Percentiles rank a stretch among this genome's conserved stretches.
Evolutionary conservation across 768 basidiomycete species (phyloP).

Genomic region (Rossbeevera mucosa): DNA sequence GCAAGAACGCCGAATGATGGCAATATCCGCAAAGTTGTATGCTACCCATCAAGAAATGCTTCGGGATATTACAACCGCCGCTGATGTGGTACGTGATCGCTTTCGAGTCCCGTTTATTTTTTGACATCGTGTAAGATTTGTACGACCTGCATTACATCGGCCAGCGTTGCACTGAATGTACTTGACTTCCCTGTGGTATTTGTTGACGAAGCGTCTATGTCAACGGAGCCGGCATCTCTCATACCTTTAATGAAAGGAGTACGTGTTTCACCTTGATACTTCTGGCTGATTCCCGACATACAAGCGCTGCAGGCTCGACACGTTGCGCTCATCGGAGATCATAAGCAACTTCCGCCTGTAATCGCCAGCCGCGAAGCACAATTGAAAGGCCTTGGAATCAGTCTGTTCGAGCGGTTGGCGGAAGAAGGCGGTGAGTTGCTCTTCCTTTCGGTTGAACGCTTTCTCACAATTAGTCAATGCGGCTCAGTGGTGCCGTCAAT

Average conservation of each 20-base stretch:
- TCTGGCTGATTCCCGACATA: conserved; percentile 8
- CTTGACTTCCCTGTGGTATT: conserved; percentile 92
- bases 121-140: conserved; percentile 54
- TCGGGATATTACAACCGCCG: conserved; percentile 52
- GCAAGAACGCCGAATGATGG: conserved; percentile 31
- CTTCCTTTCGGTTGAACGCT: not conserved
- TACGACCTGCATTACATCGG: conserved; percentile 83
- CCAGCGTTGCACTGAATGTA: conserved; percentile 56
- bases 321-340: conserved; percentile 90
- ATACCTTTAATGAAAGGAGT: conserved; percentile 95
- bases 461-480: conserved; percentile 8
- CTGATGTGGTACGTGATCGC: conserved; percentile 64
- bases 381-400: conserved; percentile 66
- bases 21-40: conserved; percentile 42
- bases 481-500: conserved; percentile 72
- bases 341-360: conserved; percentile 91
- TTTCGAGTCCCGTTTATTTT: not conserved
- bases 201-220: conserved; percentile 94
- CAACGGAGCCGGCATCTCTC: conserved; percentile 87
- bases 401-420: conserved; percentile 88
- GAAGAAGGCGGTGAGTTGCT: conserved; percentile 66
- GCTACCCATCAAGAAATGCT: conserved; percentile 60
- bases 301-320: conserved; percentile 59
- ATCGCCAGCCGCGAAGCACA: conserved; percentile 75
- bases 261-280: conserved; percentile 33